Evolutionary conservation across 495 filamentous ascomycete genomes (phyloP).

Genomic region (Daldinia loculata): DNA sequence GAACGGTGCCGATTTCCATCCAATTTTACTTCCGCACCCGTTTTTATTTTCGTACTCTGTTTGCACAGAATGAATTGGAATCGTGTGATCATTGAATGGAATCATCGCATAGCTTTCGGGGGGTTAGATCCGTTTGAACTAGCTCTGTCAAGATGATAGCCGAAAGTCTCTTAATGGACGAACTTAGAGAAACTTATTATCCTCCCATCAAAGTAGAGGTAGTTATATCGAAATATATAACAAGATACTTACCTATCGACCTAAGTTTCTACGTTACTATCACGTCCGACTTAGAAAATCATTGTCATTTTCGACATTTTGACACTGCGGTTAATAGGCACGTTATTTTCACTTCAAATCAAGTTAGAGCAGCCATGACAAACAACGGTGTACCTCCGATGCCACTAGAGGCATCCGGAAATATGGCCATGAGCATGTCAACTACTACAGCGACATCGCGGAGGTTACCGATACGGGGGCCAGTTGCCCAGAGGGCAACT

Average conservation of each 20-base stretch:
- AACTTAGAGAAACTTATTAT: background rate
- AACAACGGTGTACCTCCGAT: background rate
- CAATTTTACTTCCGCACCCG: background rate
- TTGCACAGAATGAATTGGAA: background rate
- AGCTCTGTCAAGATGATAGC: background rate
- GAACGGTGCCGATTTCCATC: background rate
- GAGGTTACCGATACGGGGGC: background rate
- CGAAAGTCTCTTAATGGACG: background rate
- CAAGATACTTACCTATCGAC: background rate
- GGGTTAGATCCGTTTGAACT: background rate
- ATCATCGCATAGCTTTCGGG: background rate
- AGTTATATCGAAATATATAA: background rate
- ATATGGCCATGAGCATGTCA: background rate
- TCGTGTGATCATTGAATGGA: background rate
- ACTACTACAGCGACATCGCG: background rate
- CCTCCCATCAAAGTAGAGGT: background rate
- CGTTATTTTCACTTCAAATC: background rate
- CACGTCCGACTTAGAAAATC: background rate
- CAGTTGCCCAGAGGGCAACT: background rate
- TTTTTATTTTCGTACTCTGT: background rate
- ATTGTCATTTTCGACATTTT: background rate
- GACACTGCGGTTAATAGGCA: background rate
- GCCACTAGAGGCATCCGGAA: background rate
- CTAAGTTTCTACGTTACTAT: background rate
- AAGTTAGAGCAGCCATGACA: background rate